phyloP scores from a whole-genome alignment of 2,329 filamentous ascomycete genomes.

The Penicillium polonicum region DNA sequence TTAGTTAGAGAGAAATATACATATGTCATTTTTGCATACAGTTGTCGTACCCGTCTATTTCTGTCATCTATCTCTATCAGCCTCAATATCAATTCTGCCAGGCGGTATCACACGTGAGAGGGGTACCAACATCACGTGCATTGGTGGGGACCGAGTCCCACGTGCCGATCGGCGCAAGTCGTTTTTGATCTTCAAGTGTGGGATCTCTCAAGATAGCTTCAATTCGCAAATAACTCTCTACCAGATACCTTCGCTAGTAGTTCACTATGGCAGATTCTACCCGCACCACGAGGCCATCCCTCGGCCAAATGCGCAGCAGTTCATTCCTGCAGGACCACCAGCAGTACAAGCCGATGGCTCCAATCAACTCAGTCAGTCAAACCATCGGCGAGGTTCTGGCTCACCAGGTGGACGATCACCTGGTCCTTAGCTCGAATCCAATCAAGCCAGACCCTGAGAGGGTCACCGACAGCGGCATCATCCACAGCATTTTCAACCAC shows the following conservation, averaged over 20 bases:
- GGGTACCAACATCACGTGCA: not conserved
- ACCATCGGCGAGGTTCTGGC: conserved; percentile 40
- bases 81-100: not conserved
- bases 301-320: conserved; percentile 46
- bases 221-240: not conserved
- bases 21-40: too few species aligned
- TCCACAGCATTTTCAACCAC: conserved; percentile 48
- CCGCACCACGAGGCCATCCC: conserved; percentile 40
- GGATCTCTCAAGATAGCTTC: not conserved
- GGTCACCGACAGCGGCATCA: conserved; percentile 47
- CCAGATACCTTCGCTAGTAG: not conserved
- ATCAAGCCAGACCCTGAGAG: conserved; percentile 41
- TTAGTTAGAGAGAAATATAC: too few species aligned
- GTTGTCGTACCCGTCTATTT: too few species aligned
- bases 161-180: conserved; percentile 8
- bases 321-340: conserved; percentile 51
- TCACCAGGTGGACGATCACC: conserved; percentile 28
- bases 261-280: conserved; percentile 31
- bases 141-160: conserved; percentile 4
- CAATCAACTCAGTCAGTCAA: conserved; percentile 33
- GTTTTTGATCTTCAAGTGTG: conserved; percentile 8
- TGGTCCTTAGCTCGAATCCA: conserved; percentile 37
- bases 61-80: too few species aligned
- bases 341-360: conserved; percentile 45
- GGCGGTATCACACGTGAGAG: not conserved